phyloP scores from a whole-genome alignment of 371 early-diverging fungal species.

The Actinomucor elegans region DNA sequence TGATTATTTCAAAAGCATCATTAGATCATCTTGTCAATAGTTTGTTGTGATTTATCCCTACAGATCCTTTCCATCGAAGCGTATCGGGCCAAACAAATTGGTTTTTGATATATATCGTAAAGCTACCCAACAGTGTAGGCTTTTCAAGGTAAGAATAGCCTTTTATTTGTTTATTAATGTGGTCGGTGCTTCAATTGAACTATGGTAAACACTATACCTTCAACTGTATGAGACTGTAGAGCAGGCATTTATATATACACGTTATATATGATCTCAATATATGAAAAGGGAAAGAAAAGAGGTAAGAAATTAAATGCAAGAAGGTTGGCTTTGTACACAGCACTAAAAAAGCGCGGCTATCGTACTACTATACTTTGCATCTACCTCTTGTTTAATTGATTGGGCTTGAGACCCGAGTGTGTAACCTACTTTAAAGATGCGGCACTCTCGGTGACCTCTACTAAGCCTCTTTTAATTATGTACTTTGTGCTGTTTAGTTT shows the following conservation, averaged over 20 bases:
- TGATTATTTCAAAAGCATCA: not conserved
- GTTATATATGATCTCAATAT: no score
- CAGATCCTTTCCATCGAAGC: constrained; percentile 46
- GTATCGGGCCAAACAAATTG: constrained; percentile 38
- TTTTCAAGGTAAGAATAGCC: constrained; percentile 20
- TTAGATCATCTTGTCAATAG: not conserved
- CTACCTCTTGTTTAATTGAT: no score
- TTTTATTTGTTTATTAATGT: no score
- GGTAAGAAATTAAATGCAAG: not conserved
- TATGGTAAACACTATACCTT: constrained; percentile 23
- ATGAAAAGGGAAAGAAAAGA: not conserved
- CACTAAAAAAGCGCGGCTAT: no score
- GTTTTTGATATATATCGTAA: constrained; percentile 12
- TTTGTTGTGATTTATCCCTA: constrained; percentile 8
- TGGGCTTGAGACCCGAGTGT: no score
- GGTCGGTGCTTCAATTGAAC: no score
- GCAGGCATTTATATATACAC: constrained; percentile 9
- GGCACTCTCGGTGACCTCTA: no score
- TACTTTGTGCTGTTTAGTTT: no score
- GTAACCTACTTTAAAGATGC: no score
- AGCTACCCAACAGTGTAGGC: constrained; percentile 2
- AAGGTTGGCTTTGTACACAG: constrained; percentile 2
- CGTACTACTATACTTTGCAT: no score
- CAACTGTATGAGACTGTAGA: constrained; percentile 19
- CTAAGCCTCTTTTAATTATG: no score